Evolutionary conservation across 495 filamentous ascomycete species (phyloP), one percentile per base, ranked within the genome.

Genomic region (Annulohypoxylon bovei): DNA sequence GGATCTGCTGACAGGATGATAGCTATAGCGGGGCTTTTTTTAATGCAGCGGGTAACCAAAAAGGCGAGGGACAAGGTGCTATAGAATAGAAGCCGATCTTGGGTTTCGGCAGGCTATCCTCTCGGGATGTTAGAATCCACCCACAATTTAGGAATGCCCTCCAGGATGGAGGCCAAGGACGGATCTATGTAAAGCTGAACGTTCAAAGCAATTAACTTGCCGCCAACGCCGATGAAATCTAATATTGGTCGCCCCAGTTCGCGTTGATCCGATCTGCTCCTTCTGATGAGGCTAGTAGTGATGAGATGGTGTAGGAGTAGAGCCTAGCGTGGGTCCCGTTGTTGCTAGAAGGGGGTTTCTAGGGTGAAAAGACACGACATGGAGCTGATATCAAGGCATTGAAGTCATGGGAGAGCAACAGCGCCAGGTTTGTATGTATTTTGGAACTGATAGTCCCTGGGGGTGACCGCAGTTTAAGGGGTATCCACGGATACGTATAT

Each of bases 1-100:
- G 65, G 75, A 76, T 76, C 75, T 77, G 74, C 74, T 77, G 75
- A 76, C 70, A 65, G 75, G 75, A 74, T 76, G 65, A 67, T 76
- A 71, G 71, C 68, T 75, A 69, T 72, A 68, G 75, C 71, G 71
- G 75, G 75, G 74, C 73, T 64, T 68, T 55, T 52, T 74, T 63
- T n/a, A n/a, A 67, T 72, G 70, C 73, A 68, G 66, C 68, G 65
- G 62, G 62, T 74, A 70, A 63, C 72, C 65, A 60, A 68, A 54
- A 49, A 73, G 65, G 42, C 42, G 65, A 74, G 35, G 49, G 58
- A 57, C 60, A 68, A 63, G 56, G 53, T 75, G 67, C 57, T 67
- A 60, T 63, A 33, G 67, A 61, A 69, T 54, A 73, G 71, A 70
- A 70, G 62, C 62, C 66, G 67, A 67, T 66, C 67, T 62, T 73